Evolutionary conservation across 352 stramenopile species (phyloP).

Genomic region (Aphanomyces cochlioides): DNA sequence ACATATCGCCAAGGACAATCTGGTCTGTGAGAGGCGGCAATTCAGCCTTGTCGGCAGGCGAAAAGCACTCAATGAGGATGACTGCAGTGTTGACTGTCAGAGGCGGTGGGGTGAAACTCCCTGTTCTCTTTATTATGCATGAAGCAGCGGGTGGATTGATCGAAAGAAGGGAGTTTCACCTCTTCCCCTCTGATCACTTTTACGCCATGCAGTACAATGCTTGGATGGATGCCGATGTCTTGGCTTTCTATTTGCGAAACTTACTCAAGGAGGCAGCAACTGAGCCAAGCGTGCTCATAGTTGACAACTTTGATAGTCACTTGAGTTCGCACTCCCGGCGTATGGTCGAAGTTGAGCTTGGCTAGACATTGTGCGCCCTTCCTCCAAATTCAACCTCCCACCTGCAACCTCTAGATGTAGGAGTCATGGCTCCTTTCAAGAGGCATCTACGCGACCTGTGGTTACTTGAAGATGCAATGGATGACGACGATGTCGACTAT

Average conservation of each 20-base stretch:
- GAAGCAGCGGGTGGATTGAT: conserved; percentile 27
- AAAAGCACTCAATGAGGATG: conserved; percentile 31
- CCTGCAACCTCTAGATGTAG: conserved; percentile 30
- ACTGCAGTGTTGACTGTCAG: conserved; percentile 30
- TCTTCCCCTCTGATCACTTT: conserved; percentile 23
- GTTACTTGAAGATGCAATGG: conserved; percentile 16
- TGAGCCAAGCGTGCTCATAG: conserved; percentile 25
- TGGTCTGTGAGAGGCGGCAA: conserved; percentile 28
- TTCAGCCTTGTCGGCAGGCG: not conserved
- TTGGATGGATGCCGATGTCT: conserved; percentile 31
- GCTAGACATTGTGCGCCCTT: conserved; percentile 12
- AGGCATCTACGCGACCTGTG: conserved; percentile 17
- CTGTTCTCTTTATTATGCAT: conserved; percentile 33
- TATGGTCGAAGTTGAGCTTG: not conserved
- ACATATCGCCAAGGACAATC: conserved; percentile 19
- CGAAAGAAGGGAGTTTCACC: conserved; percentile 22
- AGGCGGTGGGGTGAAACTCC: conserved; percentile 32
- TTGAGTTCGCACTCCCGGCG: not conserved
- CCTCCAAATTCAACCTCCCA: conserved; percentile 28
- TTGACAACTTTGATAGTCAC: conserved; percentile 34
- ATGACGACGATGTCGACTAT: not conserved
- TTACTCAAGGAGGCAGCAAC: conserved; percentile 17
- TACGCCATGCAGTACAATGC: conserved; percentile 34
- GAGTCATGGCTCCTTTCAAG: conserved; percentile 30
- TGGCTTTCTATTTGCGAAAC: conserved; percentile 22